Evolutionary conservation across 2,329 filamentous ascomycete species (phyloP).

Genomic region (Drechslerella dactyloides): DNA sequence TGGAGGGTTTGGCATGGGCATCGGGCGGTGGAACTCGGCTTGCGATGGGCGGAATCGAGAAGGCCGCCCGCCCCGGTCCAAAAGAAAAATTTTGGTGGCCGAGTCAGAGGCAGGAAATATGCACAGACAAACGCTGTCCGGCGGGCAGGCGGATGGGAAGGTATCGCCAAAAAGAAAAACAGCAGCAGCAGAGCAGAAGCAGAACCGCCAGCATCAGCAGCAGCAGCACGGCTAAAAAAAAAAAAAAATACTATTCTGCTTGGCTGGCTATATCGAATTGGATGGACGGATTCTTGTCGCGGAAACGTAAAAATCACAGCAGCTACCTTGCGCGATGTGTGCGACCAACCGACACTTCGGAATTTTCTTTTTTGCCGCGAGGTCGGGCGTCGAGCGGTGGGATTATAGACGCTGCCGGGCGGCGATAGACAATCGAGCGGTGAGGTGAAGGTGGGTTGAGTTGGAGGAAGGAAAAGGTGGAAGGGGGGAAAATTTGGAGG

Average conservation of each 20-base stretch:
- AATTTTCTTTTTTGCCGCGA: neutral
- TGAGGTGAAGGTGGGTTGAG: slow-evolving; percentile 23
- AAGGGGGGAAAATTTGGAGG: slow-evolving; percentile 48
- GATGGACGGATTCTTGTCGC: slow-evolving; percentile 28
- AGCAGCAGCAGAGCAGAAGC: no score
- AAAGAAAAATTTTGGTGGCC: slow-evolving; percentile 44
- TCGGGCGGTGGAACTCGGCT: slow-evolving; percentile 28
- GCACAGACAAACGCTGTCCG: slow-evolving; percentile 44
- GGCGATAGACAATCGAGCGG: slow-evolving; percentile 18
- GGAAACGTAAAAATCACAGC: neutral
- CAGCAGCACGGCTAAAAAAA: no score
- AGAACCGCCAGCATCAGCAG: no score
- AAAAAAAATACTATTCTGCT: slow-evolving; percentile 8
- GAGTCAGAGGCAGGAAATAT: slow-evolving; percentile 22
- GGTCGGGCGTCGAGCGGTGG: slow-evolving; percentile 8
- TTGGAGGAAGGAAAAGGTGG: slow-evolving; percentile 47
- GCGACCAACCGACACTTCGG: slow-evolving; percentile 2
- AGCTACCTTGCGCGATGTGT: slow-evolving; percentile 28
- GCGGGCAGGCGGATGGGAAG: slow-evolving; percentile 10
- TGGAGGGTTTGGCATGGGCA: neutral
- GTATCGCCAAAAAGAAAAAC: slow-evolving; percentile 34
- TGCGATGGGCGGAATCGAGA: slow-evolving; percentile 12
- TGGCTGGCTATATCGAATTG: no score
- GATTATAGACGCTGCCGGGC: slow-evolving; percentile 5
- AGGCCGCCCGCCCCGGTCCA: slow-evolving; percentile 2